phyloP scores from a whole-genome alignment of 441 rosid genomes.

The Eruca vesicaria region DNA sequence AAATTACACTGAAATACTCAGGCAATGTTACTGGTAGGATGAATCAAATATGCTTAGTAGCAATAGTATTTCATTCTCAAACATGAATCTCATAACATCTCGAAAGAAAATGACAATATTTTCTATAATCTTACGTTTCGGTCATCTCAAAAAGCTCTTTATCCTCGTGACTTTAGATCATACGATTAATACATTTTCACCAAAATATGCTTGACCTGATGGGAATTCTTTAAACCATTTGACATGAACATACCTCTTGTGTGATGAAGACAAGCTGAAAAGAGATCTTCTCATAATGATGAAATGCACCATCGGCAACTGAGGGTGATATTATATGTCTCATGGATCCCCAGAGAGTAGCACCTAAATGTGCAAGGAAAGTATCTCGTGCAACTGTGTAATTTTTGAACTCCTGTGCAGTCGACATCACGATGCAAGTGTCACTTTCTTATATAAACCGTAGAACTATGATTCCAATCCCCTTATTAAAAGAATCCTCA shows the following conservation, averaged over 20 bases:
- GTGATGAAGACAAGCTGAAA: constrained; percentile 94
- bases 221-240: constrained; percentile 16
- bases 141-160: neutral
- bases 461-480: constrained; percentile 3
- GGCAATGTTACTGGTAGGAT: constrained; percentile 4
- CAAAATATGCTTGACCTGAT: constrained; percentile 18
- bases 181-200: neutral
- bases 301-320: constrained; percentile 96
- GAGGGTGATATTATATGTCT: constrained; percentile 94
- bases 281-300: constrained; percentile 89
- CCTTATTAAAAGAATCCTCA: constrained; percentile 11
- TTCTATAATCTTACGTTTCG: neutral
- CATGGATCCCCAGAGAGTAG: constrained; percentile 95
- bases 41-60: neutral
- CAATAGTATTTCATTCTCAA: constrained; percentile 6
- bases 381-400: constrained; percentile 98
- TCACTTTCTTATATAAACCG: constrained; percentile 7
- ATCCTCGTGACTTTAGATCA: constrained; percentile 1
- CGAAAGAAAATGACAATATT: neutral
- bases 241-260: constrained; percentile 67
- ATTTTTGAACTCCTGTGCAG: constrained; percentile 77
- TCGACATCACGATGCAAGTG: constrained; percentile 23
- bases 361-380: constrained; percentile 95
- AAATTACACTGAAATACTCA: constrained; percentile 1
- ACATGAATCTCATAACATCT: constrained; percentile 13